A percentile compares a stretch with the other conserved stretches of the same genome.
Evolutionary conservation across 441 rosid species (phyloP).

Genomic region (Gossypium lobatum): DNA sequence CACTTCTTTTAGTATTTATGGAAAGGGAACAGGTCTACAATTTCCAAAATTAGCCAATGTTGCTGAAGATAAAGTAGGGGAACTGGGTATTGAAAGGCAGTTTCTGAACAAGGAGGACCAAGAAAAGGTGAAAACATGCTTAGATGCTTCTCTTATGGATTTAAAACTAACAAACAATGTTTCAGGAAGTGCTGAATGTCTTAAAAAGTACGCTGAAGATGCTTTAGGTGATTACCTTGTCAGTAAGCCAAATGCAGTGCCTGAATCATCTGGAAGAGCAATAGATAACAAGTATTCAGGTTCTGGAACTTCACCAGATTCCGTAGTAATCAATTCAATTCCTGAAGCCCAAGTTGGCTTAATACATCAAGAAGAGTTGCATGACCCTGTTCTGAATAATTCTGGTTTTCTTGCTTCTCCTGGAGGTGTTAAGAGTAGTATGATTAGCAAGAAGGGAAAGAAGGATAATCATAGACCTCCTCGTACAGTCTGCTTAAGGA

Average conservation of each 20-base stretch:
- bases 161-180: constrained; percentile 24
- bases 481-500: constrained; percentile 25
- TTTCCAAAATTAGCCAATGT: constrained; percentile 23
- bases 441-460: constrained; percentile 38
- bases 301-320: constrained; percentile 96
- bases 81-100: constrained; percentile 26
- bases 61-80: constrained; percentile 29
- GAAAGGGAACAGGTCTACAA: constrained; percentile 28
- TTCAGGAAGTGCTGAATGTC: constrained; percentile 24
- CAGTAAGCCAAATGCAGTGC: constrained; percentile 29
- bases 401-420: constrained; percentile 27
- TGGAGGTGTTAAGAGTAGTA: constrained; percentile 23
- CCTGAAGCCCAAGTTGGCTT: constrained; percentile 49
- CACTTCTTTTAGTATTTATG: constrained; percentile 20
- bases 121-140: constrained; percentile 24
- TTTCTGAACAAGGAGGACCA: constrained; percentile 25
- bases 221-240: constrained; percentile 29
- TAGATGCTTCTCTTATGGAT: constrained; percentile 27
- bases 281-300: constrained; percentile 41
- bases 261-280: constrained; percentile 35
- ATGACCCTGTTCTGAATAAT: constrained; percentile 31
- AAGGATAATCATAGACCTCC: constrained; percentile 35
- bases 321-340: constrained; percentile 79
- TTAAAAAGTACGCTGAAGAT: constrained; percentile 38
- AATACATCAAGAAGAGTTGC: constrained; percentile 38